Percentiles rank a stretch among this genome's conserved stretches.
phyloP scores from a whole-genome alignment of 2,329 filamentous ascomycete genomes.

The Xylaria sp. region DNA sequence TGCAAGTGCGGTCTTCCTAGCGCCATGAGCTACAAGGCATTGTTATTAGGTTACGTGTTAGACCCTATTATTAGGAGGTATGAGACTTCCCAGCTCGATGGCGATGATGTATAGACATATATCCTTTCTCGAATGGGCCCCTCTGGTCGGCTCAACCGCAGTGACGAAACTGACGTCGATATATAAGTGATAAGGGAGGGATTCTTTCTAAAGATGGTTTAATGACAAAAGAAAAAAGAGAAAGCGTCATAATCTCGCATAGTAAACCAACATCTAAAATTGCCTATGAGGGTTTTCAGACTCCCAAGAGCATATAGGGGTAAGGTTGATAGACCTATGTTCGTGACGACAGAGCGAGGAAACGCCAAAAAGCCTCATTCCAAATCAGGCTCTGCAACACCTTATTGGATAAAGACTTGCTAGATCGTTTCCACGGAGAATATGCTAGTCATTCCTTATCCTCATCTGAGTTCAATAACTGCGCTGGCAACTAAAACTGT shows the following conservation, averaged over 20 bases:
- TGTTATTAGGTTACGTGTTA: conserved; percentile 1
- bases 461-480: not conserved
- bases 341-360: not conserved
- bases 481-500: not conserved
- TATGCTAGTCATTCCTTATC: not conserved
- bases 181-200: conserved; percentile 10
- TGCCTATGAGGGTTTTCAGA: not conserved
- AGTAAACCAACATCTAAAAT: conserved; percentile 13
- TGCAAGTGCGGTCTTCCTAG: conserved; percentile 11
- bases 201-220: not conserved
- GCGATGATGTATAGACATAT: conserved; percentile 2
- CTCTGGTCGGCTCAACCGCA: conserved; percentile 1
- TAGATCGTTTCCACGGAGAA: not conserved
- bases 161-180: not conserved
- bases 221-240: conserved; percentile 17
- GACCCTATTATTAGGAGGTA: conserved; percentile 2
- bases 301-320: not conserved
- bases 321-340: not conserved
- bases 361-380: not conserved
- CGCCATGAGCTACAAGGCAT: not conserved
- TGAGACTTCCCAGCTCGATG: not conserved
- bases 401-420: conserved; percentile 3
- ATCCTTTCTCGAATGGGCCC: not conserved
- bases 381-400: not conserved
- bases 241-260: conserved; percentile 12